Percentiles rank a stretch among this genome's conserved stretches.
phyloP scores from a whole-genome alignment of 2,329 filamentous ascomycete genomes.

The Fusarium illudens region DNA sequence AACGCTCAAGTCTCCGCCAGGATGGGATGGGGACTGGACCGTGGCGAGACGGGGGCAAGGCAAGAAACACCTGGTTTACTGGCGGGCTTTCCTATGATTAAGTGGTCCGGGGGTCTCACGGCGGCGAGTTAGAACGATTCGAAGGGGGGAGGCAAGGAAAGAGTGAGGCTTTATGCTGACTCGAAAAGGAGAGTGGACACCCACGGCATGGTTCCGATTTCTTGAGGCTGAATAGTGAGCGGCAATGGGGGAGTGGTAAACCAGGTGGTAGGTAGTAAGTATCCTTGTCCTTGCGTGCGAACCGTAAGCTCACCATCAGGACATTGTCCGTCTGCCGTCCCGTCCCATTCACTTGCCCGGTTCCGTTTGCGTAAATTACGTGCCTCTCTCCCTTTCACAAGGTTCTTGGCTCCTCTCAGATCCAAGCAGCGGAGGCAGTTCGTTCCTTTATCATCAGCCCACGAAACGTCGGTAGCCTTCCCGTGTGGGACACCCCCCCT shows the following conservation, averaged over 20 bases:
- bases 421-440: background rate
- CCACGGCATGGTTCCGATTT: background rate
- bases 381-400: background rate
- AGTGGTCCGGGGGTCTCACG: background rate
- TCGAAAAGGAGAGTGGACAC: background rate
- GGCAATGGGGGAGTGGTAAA: no score
- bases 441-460: background rate
- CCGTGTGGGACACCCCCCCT: background rate
- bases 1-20: background rate
- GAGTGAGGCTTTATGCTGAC: slow-evolving; percentile 2
- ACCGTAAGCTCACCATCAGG: background rate
- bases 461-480: background rate
- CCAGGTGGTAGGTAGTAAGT: no score
- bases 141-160: background rate
- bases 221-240: background rate
- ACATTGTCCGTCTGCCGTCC: background rate
- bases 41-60: background rate
- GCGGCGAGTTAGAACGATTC: background rate
- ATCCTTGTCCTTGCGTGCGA: background rate
- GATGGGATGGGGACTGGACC: background rate
- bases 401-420: background rate
- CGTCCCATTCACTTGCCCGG: background rate
- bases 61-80: background rate
- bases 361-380: background rate
- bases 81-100: background rate